A percentile compares a stretch with the other conserved stretches of the same genome.
These are phyloP conservation scores for Pseudogymnoascus sp. DNA, from an alignment of 2,329 filamentous ascomycete genomes.

Conservation along the genomic window DNA sequence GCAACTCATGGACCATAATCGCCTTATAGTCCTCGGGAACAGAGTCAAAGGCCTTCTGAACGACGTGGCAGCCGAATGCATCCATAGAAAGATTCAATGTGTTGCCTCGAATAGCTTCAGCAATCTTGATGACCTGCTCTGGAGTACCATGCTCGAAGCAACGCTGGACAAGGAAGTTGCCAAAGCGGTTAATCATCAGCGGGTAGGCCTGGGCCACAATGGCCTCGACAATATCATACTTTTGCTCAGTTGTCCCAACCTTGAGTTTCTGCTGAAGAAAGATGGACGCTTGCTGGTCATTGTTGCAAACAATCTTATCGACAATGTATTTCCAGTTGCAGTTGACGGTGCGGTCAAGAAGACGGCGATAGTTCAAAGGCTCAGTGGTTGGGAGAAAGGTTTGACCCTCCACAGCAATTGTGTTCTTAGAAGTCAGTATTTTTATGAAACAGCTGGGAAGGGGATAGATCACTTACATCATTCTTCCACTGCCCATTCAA, in stretches of 20 bases:
- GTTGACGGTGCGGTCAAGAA: slow-evolving; percentile 90
- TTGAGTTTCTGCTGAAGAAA: slow-evolving; percentile 99
- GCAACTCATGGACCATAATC: slow-evolving; percentile 95
- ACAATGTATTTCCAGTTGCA: slow-evolving; percentile 99
- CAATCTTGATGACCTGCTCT: slow-evolving; percentile 91
- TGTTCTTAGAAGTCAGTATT: slow-evolving; percentile 31
- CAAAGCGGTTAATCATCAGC: slow-evolving; percentile 96
- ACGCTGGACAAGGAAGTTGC: slow-evolving; percentile 95
- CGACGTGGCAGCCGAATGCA: slow-evolving; percentile 94
- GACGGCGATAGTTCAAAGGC: slow-evolving; percentile 89
- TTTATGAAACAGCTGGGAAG: slow-evolving; percentile 16
- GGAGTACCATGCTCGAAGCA: slow-evolving; percentile 97
- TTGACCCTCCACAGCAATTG: slow-evolving; percentile 47
- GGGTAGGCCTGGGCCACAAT: slow-evolving; percentile 93
- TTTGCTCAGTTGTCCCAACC: slow-evolving; percentile 87
- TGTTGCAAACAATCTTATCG: slow-evolving; percentile 98
- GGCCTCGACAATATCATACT: slow-evolving; percentile 92
- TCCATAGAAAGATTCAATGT: slow-evolving; percentile 96
- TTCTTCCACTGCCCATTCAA: slow-evolving; percentile 26
- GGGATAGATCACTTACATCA: slow-evolving; percentile 24
- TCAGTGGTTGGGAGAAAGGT: slow-evolving; percentile 83
- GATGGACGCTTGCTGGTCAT: slow-evolving; percentile 97
- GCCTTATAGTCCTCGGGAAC: slow-evolving; percentile 97
- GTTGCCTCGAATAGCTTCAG: slow-evolving; percentile 86
- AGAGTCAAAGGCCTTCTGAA: slow-evolving; percentile 97